Evolutionary conservation across 441 rosid genomes (phyloP).

Genomic region (Syzygium malaccense): DNA sequence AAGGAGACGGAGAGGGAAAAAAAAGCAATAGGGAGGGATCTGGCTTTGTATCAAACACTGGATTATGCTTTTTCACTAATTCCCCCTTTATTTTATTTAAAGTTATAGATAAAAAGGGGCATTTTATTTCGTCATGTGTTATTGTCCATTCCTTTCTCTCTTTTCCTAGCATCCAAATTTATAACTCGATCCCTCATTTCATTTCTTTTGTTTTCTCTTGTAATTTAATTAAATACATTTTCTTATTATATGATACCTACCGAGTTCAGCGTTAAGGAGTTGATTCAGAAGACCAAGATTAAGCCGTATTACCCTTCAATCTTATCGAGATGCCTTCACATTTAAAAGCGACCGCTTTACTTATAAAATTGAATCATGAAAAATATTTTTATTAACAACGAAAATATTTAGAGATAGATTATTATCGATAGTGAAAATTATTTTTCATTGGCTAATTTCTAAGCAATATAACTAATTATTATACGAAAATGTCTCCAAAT

Average conservation of each 20-base stretch:
- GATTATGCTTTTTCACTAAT: background rate
- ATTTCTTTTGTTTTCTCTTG: background rate
- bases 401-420: background rate
- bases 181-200: background rate
- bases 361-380: background rate
- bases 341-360: fast-evolving
- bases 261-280: fast-evolving
- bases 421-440: background rate
- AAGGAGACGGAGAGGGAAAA: background rate
- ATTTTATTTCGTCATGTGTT: background rate
- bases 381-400: background rate
- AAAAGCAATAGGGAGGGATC: background rate
- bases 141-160: background rate
- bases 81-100: background rate
- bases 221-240: background rate
- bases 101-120: background rate
- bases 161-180: background rate
- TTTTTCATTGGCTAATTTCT: background rate
- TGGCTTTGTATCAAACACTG: background rate
- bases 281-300: background rate
- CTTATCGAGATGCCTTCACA: background rate
- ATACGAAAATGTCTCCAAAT: background rate
- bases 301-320: background rate
- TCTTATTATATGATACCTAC: background rate
- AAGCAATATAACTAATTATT: background rate